A percentile compares a stretch with the other conserved stretches of the same genome.
These are phyloP conservation scores for Daedaleopsis nitida DNA, from an alignment of 768 basidiomycete genomes.

Conservation along the genomic window DNA sequence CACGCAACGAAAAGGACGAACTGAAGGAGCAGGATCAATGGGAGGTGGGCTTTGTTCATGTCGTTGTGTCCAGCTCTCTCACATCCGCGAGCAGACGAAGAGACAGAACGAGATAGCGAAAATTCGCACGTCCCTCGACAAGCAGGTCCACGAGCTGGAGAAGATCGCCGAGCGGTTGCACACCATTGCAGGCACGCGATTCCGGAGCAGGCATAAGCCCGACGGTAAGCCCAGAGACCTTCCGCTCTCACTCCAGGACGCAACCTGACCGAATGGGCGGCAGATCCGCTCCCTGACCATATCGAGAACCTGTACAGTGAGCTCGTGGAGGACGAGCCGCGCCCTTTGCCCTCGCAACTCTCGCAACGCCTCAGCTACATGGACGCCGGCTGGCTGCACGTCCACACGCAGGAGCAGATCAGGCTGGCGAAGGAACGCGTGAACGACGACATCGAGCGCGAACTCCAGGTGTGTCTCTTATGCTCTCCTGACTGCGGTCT, in stretches of 20 bases:
- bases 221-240: slow-evolving; percentile 18
- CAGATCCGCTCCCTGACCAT: slow-evolving; percentile 34
- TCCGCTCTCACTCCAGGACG: too few species aligned
- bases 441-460: slow-evolving; percentile 65
- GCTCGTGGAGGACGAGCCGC: slow-evolving; percentile 57
- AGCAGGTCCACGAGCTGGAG: slow-evolving; percentile 52
- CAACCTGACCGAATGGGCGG: not conserved
- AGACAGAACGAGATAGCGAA: slow-evolving; percentile 61
- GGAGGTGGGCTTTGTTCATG: slow-evolving; percentile 51
- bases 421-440: slow-evolving; percentile 51
- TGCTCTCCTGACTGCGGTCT: not conserved
- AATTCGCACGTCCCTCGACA: slow-evolving; percentile 58
- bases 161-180: slow-evolving; percentile 70
- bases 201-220: slow-evolving; percentile 5
- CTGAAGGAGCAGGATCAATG: slow-evolving; percentile 58
- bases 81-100: slow-evolving; percentile 44
- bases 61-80: not conserved
- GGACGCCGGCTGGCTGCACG: slow-evolving; percentile 68
- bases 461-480: slow-evolving; percentile 60
- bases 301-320: slow-evolving; percentile 59
- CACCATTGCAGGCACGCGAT: slow-evolving; percentile 51
- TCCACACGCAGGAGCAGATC: slow-evolving; percentile 49
- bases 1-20: slow-evolving; percentile 75
- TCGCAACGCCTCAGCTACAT: slow-evolving; percentile 41
- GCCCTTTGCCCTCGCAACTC: slow-evolving; percentile 38